These are phyloP conservation scores for Naganishia liquefaciens DNA, from an alignment of 1,284 basidiomycete species.

Conservation along the genomic window DNA sequence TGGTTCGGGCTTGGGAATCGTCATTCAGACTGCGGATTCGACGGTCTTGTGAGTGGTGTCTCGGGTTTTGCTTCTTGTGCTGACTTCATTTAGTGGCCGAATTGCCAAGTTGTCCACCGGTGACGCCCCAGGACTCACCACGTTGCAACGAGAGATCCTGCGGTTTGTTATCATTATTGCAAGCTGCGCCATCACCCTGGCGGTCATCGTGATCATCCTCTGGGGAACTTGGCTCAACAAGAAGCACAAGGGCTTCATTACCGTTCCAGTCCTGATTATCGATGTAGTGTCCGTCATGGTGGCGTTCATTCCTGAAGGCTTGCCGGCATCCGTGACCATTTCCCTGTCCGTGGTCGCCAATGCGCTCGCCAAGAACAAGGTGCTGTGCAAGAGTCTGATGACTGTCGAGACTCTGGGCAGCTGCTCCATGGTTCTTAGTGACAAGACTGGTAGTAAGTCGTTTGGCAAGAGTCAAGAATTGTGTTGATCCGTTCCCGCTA, in stretches of 20 bases:
- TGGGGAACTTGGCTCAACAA: slow-evolving; percentile 61
- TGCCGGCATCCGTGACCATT: slow-evolving; percentile 54
- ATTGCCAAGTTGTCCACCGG: slow-evolving; percentile 62
- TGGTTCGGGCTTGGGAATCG: slow-evolving; percentile 51
- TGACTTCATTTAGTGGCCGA: slow-evolving; percentile 54
- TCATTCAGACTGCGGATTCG: slow-evolving; percentile 63
- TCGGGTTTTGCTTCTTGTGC: neutral
- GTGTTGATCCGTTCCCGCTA: neutral
- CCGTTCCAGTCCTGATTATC: slow-evolving; percentile 60
- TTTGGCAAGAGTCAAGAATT: neutral
- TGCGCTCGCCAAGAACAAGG: slow-evolving; percentile 61
- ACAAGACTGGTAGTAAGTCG: slow-evolving; percentile 60
- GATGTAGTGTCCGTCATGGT: slow-evolving; percentile 65
- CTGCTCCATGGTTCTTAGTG: slow-evolving; percentile 53
- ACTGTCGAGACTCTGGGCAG: slow-evolving; percentile 65
- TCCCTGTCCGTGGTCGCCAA: slow-evolving; percentile 61
- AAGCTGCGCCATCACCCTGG: slow-evolving; percentile 59
- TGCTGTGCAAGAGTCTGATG: slow-evolving; percentile 64
- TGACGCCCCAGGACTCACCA: slow-evolving; percentile 55
- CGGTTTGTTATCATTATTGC: slow-evolving; percentile 57
- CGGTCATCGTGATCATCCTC: slow-evolving; percentile 57
- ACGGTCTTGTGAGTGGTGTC: slow-evolving; percentile 55
- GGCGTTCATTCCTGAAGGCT: slow-evolving; percentile 58
- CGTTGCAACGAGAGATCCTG: slow-evolving; percentile 54
- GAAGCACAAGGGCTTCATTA: slow-evolving; percentile 62